Evolutionary conservation across 768 basidiomycete genomes (phyloP).

Genomic region (Trametes cingulata): DNA sequence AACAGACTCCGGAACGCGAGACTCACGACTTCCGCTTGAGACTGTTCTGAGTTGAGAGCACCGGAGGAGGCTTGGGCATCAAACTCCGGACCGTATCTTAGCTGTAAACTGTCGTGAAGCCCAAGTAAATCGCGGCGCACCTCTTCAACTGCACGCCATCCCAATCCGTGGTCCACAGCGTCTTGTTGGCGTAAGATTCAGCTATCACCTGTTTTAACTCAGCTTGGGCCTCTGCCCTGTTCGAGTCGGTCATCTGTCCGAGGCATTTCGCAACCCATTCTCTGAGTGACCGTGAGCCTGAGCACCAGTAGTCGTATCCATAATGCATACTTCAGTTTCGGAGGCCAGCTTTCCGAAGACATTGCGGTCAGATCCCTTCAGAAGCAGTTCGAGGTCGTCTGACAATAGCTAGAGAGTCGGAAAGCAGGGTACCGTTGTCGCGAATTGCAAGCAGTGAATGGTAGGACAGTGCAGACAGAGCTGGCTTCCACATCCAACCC

Average conservation of each 20-base stretch:
- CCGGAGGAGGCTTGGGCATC: slow-evolving; percentile 56
- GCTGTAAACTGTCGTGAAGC: background rate
- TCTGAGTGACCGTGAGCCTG: slow-evolving; percentile 44
- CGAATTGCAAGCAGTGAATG: background rate
- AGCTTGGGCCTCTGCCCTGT: slow-evolving; percentile 84
- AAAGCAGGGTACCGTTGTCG: background rate
- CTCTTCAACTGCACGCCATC: slow-evolving; percentile 81
- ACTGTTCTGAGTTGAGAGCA: slow-evolving; percentile 37
- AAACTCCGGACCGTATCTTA: slow-evolving; percentile 42
- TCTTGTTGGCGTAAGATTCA: slow-evolving; percentile 82
- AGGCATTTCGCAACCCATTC: slow-evolving; percentile 95
- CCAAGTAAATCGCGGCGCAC: slow-evolving; percentile 42
- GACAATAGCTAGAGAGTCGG: background rate
- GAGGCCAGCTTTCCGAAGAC: slow-evolving; percentile 82
- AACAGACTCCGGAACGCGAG: background rate
- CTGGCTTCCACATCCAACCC: background rate
- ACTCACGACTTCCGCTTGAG: slow-evolving; percentile 73
- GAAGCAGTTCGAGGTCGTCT: background rate
- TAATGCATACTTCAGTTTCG: slow-evolving; percentile 65
- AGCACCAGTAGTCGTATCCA: no score
- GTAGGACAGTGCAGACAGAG: background rate
- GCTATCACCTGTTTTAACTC: slow-evolving; percentile 97
- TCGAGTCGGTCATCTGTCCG: slow-evolving; percentile 86
- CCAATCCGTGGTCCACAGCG: slow-evolving; percentile 96
- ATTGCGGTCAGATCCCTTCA: slow-evolving; percentile 35